Conservation (phyloP, 2,329 filamentous ascomycete genomes). For the Cladosporium colombiae region DNA sequence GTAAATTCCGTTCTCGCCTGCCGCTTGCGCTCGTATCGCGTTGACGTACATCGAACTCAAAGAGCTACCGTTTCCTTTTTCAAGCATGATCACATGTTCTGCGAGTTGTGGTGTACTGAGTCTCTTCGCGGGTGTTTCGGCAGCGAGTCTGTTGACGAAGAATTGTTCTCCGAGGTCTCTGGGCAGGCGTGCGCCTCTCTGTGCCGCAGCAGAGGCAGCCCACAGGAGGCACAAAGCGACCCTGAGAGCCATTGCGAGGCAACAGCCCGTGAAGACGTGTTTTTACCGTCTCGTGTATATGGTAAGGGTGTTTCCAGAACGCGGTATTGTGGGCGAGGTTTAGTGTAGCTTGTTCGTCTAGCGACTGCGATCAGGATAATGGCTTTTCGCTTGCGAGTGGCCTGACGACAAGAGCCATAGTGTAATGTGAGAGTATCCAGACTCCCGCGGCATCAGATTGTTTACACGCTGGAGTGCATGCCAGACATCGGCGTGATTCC, state of each 20-base stretch:
- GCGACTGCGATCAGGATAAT: not conserved
- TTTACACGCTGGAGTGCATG: constrained; percentile 3
- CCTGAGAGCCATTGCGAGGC: constrained; percentile 11
- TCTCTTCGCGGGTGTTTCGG: not conserved
- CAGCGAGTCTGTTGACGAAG: constrained; percentile 7
- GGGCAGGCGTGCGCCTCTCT: constrained; percentile 5
- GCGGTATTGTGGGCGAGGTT: not conserved
- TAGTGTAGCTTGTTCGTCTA: not conserved
- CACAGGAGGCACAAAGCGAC: constrained; percentile 3
- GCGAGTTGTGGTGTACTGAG: not conserved
- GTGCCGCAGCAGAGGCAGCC: not conserved
- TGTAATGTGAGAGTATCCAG: not conserved
- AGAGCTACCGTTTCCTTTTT: constrained; percentile 25
- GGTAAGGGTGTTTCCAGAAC: not conserved
- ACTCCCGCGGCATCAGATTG: not conserved
- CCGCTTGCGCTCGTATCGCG: constrained; percentile 27
- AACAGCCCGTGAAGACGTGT: not conserved
- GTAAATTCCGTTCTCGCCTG: not conserved
- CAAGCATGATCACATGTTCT: constrained; percentile 30
- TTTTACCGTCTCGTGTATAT: not conserved
- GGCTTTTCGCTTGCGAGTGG: not conserved
- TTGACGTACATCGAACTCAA: constrained; percentile 33
- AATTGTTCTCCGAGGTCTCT: constrained; percentile 13
- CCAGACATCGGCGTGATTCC: not conserved
- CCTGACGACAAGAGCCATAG: not conserved